Evolutionary conservation across 345 rosid genomes (phyloP).

Genomic region (Abelmoschus esculentus): DNA sequence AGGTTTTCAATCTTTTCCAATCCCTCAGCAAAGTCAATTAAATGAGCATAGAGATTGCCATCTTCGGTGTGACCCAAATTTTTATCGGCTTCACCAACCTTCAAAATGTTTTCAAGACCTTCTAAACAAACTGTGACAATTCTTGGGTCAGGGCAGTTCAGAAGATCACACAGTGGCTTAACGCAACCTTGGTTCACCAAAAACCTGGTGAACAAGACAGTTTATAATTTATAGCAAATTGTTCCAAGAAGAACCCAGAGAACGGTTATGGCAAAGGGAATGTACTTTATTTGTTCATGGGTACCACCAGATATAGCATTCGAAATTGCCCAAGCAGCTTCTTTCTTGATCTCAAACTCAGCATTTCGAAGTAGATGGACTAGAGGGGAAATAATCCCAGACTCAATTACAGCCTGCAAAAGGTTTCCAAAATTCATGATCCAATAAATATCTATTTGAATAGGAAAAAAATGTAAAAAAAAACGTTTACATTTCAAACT

Average conservation of each 20-base stretch:
- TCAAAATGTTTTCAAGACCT: constrained; percentile 66
- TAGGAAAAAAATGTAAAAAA: background rate
- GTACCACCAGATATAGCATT: constrained; percentile 77
- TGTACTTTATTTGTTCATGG: constrained; percentile 69
- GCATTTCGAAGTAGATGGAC: constrained; percentile 52
- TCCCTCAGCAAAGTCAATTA: constrained; percentile 79
- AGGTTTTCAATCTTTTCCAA: constrained; percentile 68
- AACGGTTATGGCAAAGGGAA: background rate
- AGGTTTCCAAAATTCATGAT: background rate
- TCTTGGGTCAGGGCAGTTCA: constrained; percentile 65
- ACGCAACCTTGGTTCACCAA: constrained; percentile 64
- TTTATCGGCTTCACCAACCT: constrained; percentile 68
- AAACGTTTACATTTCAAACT: background rate
- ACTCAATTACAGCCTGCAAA: constrained; percentile 58
- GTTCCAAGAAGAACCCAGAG: background rate
- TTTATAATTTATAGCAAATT: background rate
- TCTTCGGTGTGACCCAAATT: constrained; percentile 41
- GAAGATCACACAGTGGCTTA: constrained; percentile 70
- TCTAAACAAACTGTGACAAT: constrained; percentile 63
- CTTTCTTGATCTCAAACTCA: constrained; percentile 78
- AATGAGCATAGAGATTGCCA: constrained; percentile 41
- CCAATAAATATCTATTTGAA: background rate
- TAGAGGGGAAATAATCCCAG: constrained; percentile 46
- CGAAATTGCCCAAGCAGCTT: constrained; percentile 82
- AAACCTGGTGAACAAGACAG: constrained; percentile 24